Evolutionary conservation across 2,329 filamentous ascomycete genomes (phyloP).

Genomic region (Fusarium dimerum): DNA sequence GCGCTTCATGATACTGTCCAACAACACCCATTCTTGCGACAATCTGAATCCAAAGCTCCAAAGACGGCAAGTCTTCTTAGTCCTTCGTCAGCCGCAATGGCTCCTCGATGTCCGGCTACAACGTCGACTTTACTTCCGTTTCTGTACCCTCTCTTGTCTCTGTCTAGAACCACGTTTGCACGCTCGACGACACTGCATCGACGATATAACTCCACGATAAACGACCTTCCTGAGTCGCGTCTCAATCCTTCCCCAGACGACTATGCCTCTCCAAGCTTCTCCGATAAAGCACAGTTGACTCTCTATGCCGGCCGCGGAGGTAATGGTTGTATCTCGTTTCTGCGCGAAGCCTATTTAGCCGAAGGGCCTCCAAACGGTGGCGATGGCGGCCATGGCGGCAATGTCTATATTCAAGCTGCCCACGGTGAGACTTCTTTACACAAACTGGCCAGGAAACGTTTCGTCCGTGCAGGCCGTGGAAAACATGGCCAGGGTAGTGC

Average conservation of each 20-base stretch:
- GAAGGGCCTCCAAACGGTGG: conserved; percentile 93
- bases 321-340: conserved; percentile 90
- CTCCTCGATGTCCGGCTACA: conserved; percentile 26
- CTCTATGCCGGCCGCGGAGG: conserved; percentile 81
- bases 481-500: conserved; percentile 75
- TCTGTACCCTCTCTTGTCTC: conserved; percentile 51
- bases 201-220: conserved; percentile 33
- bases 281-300: conserved; percentile 79
- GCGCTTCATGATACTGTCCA: not conserved
- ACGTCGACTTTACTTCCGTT: conserved; percentile 38
- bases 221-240: conserved; percentile 51
- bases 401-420: conserved; percentile 91
- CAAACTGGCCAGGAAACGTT: conserved; percentile 78
- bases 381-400: conserved; percentile 89
- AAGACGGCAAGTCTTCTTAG: not conserved
- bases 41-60: not conserved
- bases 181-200: conserved; percentile 12
- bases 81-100: conserved; percentile 23
- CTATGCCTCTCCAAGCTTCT: conserved; percentile 80
- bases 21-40: conserved; percentile 3
- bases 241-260: conserved; percentile 83
- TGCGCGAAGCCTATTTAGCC: conserved; percentile 85
- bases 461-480: conserved; percentile 74
- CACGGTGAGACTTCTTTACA: conserved; percentile 90
- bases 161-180: conserved; percentile 12